phyloP scores from a whole-genome alignment of 2,329 filamentous ascomycete genomes.

The Myriosclerotinia scirpicola region DNA sequence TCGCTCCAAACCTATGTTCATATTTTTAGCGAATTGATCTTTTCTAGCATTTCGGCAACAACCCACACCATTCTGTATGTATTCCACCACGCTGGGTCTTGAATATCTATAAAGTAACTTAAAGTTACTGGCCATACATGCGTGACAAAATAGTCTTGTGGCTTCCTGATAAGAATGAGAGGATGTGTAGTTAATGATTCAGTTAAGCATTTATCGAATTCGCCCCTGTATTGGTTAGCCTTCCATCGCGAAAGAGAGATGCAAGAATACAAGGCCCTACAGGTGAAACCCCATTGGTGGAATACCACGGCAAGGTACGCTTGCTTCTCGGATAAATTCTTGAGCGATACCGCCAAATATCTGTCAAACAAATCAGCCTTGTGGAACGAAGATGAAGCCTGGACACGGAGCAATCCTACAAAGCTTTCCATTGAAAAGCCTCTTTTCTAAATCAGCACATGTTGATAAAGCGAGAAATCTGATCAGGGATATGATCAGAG shows the following conservation, averaged over 20 bases:
- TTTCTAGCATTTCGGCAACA: not conserved
- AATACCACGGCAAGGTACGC: conserved; percentile 10
- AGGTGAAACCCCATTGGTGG: conserved; percentile 19
- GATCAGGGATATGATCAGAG: not conserved
- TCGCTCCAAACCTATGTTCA: conserved; percentile 1
- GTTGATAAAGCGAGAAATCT: not conserved
- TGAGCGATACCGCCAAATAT: conserved; percentile 7
- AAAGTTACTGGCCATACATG: conserved; percentile 7
- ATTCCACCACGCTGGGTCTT: conserved; percentile 18
- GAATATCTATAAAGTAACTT: conserved; percentile 15
- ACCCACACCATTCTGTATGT: conserved; percentile 1
- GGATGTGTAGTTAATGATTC: not conserved
- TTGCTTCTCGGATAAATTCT: not conserved
- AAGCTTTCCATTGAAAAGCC: conserved; percentile 20
- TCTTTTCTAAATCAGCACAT: not conserved
- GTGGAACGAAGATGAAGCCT: too few species aligned
- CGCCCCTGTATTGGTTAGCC: conserved; percentile 3
- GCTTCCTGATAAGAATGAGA: not conserved
- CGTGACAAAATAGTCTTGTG: not conserved
- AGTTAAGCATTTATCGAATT: conserved; percentile 10
- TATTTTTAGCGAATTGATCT: not conserved
- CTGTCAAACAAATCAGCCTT: conserved; percentile 3
- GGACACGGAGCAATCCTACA: not conserved
- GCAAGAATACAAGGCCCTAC: not conserved
- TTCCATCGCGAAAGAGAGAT: not conserved